Base-by-base conservation (phyloP, 2,329 filamentous ascomycete species). In the Alternaria arbusti region DNA sequence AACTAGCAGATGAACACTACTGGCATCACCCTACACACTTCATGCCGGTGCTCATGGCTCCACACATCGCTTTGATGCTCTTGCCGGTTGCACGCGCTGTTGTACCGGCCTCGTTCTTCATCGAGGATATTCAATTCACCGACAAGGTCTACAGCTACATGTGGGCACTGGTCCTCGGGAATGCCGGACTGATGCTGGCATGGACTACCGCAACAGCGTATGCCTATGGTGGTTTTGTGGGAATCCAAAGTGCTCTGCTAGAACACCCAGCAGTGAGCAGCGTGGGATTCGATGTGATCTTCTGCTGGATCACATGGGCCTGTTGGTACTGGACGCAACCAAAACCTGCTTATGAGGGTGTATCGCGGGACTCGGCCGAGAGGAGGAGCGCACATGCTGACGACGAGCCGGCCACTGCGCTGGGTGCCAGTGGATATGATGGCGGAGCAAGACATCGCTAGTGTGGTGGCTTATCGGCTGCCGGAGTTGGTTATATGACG, bases 251-350 rank as follows among this genome's bases (percentile, higher is more conserved):
- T 25, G 70, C 76, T 9, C 44, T 80, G 17, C 65, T 71, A 8
- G 76, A 78, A 54, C 75, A 78, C 54, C 75, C 78, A 11, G 78
- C 76, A 12, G 74, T 79, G 12, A 78, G 75, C 59, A 78, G 73
- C 58, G 74, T 79, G 26, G 74, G 70, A 2, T 79, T 75, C 46
- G 77, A 80, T 64, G 77, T 77, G 10, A 71, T 78, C 7, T 77
- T 79, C 55, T 79, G 77, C 61, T 79, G 76, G 76, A 51, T 76
- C n/a, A 76, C 71, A n/a, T 80, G 75, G 75, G 25, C 64, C n/a
- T 68, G 63, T 36, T 78, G 74, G 75, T 77, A 69, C 64, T 52
- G 28, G 47, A 67, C 67, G 17, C 72, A 74, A 46, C 47, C 22
- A 13, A 54, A 57, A 11, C 28, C 17, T 30, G n/a, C 46, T 30